Conservation (phyloP, 192 early-diverging fungal species). For the Podila epigama region DNA sequence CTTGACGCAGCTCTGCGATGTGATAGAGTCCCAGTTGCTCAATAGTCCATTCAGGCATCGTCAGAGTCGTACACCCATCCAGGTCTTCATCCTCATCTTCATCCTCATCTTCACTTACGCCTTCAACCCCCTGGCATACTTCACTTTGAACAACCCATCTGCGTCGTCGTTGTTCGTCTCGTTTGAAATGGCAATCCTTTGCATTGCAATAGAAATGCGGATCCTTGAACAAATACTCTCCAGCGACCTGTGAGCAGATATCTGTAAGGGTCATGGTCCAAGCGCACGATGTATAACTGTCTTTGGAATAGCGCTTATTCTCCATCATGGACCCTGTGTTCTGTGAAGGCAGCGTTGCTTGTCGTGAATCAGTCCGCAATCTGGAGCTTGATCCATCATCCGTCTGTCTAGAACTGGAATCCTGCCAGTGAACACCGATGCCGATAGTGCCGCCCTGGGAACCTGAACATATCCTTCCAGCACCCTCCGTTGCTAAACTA, state of each 20-base stretch:
- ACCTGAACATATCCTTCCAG: background rate
- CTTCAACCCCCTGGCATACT: background rate
- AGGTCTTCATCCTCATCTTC: background rate
- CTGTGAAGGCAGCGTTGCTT: background rate
- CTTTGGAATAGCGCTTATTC: conserved; percentile 22
- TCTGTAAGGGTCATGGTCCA: conserved; percentile 37
- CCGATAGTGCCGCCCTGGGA: background rate
- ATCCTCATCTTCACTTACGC: background rate
- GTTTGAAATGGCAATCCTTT: conserved; percentile 6
- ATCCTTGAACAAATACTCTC: conserved; percentile 19
- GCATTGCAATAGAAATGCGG: conserved; percentile 34
- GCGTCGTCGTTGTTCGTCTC: background rate
- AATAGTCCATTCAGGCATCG: conserved; percentile 31
- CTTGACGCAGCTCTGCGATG: conserved; percentile 9
- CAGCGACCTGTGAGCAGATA: conserved; percentile 39
- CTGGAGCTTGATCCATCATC: background rate
- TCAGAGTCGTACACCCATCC: conserved; percentile 14
- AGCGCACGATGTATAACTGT: conserved; percentile 40
- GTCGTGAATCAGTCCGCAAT: background rate
- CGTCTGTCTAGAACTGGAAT: too few species aligned
- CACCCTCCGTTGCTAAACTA: background rate
- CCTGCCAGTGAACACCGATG: conserved; percentile 1
- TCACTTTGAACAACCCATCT: background rate
- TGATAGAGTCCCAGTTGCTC: conserved; percentile 24
- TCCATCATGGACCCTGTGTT: conserved; percentile 27